Percentiles rank a stretch among this genome's conserved stretches.
Evolutionary conservation across 1,284 basidiomycete genomes (phyloP).

Genomic region (Boletus sp.): DNA sequence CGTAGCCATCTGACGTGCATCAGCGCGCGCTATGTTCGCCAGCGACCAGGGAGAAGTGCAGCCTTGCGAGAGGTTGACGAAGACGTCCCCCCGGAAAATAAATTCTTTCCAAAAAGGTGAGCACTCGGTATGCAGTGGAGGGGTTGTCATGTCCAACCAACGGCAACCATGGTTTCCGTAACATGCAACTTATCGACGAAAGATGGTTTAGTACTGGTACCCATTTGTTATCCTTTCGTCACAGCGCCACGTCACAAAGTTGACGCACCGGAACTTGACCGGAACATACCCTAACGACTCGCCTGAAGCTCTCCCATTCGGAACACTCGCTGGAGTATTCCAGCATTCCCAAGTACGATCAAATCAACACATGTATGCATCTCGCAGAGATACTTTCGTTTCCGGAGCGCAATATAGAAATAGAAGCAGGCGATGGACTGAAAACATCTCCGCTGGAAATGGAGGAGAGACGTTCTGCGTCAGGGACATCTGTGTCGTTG

Average conservation of each 20-base stretch:
- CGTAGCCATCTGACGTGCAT: slow-evolving; percentile 3
- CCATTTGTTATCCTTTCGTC: slow-evolving; percentile 17
- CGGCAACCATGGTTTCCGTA: slow-evolving; percentile 8
- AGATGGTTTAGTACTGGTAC: slow-evolving; percentile 11
- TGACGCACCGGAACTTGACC: background rate
- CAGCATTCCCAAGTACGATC: slow-evolving; percentile 11
- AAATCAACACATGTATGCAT: background rate
- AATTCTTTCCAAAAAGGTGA: slow-evolving; percentile 2
- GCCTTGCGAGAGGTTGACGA: slow-evolving; percentile 6
- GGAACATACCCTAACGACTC: background rate
- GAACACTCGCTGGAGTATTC: background rate
- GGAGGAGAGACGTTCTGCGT: background rate
- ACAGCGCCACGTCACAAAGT: background rate
- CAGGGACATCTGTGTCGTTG: background rate
- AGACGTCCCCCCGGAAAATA: slow-evolving; percentile 4
- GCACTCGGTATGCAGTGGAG: background rate
- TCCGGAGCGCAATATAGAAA: background rate
- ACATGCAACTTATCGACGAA: slow-evolving; percentile 12
- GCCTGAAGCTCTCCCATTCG: background rate
- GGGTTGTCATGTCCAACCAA: background rate
- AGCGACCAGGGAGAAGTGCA: slow-evolving; percentile 12
- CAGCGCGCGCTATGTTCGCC: slow-evolving; percentile 8
- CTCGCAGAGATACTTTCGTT: background rate
- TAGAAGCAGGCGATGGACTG: slow-evolving; percentile 12
- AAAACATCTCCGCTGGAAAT: slow-evolving; percentile 18